phyloP scores from a whole-genome alignment of 768 basidiomycete species.

The Lentinula sp. region DNA sequence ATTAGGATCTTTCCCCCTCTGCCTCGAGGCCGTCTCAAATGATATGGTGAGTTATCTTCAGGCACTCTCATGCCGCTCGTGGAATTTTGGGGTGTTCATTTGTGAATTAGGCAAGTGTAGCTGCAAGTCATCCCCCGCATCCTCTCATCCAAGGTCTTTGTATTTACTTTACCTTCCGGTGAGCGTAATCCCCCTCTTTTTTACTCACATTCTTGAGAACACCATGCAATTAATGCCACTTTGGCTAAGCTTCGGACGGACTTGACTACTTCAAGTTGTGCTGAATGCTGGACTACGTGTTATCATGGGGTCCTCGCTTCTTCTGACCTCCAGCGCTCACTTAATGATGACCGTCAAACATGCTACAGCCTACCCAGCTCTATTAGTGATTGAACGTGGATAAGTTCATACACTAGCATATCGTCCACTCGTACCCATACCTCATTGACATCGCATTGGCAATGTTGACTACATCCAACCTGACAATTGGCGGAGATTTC shows the following conservation, averaged over 20 bases:
- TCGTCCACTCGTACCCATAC: neutral
- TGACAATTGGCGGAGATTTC: too few species aligned
- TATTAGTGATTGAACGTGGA: neutral
- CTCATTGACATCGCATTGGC: neutral
- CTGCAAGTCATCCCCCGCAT: slow-evolving; percentile 18
- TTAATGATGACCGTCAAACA: neutral
- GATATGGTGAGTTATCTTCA: neutral
- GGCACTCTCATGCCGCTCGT: slow-evolving; percentile 10
- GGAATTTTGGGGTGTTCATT: slow-evolving; percentile 29
- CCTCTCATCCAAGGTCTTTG: slow-evolving; percentile 2
- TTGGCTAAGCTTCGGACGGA: neutral
- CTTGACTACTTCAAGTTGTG: neutral
- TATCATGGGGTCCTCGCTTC: neutral
- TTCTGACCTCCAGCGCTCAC: neutral
- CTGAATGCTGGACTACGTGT: neutral
- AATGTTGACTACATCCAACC: too few species aligned
- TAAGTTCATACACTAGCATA: neutral
- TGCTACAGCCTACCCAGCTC: neutral
- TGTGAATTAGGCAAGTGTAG: slow-evolving; percentile 9
- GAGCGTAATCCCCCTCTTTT: neutral
- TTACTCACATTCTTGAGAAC: neutral
- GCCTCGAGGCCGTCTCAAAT: neutral
- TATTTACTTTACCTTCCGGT: neutral
- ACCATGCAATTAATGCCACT: neutral
- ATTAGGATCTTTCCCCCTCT: neutral